Base-by-base conservation (phyloP, 129 eudicot species). In the Scalesia atractyloides region DNA sequence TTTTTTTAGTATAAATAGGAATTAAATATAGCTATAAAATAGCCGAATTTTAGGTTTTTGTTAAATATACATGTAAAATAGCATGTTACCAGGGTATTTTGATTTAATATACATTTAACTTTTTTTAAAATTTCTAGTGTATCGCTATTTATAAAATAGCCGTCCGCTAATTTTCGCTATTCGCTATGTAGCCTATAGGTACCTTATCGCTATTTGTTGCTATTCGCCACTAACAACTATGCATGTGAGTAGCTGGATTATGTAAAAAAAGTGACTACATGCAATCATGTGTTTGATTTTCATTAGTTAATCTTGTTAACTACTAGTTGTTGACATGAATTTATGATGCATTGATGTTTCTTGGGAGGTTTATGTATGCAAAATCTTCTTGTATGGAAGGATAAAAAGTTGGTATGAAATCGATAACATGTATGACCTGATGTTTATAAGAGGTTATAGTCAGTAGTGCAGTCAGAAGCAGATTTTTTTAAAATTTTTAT, bases 201-300 rank as follows among this genome's bases (percentile, higher is more conserved):
- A n/a, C n/a, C n/a, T n/a, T n/a, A n/a, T n/a, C n/a, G n/a, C n/a
- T n/a, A n/a, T n/a, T n/a, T n/a, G n/a, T n/a, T n/a, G n/a, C n/a
- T n/a, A n/a, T n/a, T n/a, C n/a, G n/a, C n/a, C n/a, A n/a, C n/a
- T n/a, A n/a, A n/a, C n/a, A n/a, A n/a, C n/a, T n/a, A n/a, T n/a
- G n/a, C n/a, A n/a, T n/a, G n/a, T n/a, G n/a, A 66, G 20, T 47
- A 22, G 43, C 14, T 47, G 37, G 52, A 67, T 67, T 0, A 13
- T 15, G 72, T 67, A 67, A 46, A 20, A 68, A 46, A 68, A 50
- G 34, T 10, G 62, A 56, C 13, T 12, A 48, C 52, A 48, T 48
- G 15, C 52, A 48, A 12, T 48, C 8, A 0, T 5, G 58, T 30
- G 24, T 5, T 20, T 57, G 24, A 3, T 3, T 7, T 24, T 36